Conservation (phyloP, 352 stramenopile species). For the Phytophthora pistaciae region DNA sequence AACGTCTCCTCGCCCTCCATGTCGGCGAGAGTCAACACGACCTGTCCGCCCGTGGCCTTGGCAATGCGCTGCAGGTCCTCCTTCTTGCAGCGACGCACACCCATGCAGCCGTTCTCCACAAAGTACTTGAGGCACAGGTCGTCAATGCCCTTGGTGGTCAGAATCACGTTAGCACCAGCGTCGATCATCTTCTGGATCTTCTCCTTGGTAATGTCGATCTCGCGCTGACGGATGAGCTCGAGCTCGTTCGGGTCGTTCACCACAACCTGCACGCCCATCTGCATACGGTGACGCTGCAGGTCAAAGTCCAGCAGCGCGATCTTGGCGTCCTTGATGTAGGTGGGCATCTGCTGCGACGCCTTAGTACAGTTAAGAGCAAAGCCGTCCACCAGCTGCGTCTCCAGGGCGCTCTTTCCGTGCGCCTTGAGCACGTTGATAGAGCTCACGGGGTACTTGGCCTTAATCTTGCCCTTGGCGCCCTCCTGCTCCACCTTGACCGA, state of each 20-base stretch:
- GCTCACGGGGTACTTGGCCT: constrained; percentile 96
- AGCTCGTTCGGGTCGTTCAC: constrained; percentile 96
- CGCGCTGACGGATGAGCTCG: constrained; percentile 98
- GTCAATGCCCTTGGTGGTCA: constrained; percentile 99
- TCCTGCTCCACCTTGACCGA: constrained; percentile 95
- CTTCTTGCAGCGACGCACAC: constrained; percentile 97
- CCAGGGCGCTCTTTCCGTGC: constrained; percentile 90
- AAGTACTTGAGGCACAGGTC: constrained; percentile 99
- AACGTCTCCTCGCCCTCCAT: constrained; percentile 99
- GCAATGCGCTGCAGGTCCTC: constrained; percentile 98
- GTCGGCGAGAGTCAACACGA: constrained; percentile 98
- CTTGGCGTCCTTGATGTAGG: constrained; percentile 93
- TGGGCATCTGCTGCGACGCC: constrained; percentile 98
- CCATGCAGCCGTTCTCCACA: constrained; percentile 98
- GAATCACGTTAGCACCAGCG: constrained; percentile 97
- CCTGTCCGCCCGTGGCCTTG: constrained; percentile 97
- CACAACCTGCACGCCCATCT: constrained; percentile 96
- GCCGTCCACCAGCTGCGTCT: constrained; percentile 93
- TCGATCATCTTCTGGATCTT: constrained; percentile 99
- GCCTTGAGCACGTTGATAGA: constrained; percentile 99
- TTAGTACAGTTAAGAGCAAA: constrained; percentile 98
- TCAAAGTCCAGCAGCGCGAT: constrained; percentile 99
- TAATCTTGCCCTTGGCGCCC: constrained; percentile 81
- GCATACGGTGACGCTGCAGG: constrained; percentile 98
- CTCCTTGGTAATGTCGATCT: constrained; percentile 99